Evolutionary conservation across 345 rosid genomes (phyloP).

Genomic region (Raphanus raphanistrum): DNA sequence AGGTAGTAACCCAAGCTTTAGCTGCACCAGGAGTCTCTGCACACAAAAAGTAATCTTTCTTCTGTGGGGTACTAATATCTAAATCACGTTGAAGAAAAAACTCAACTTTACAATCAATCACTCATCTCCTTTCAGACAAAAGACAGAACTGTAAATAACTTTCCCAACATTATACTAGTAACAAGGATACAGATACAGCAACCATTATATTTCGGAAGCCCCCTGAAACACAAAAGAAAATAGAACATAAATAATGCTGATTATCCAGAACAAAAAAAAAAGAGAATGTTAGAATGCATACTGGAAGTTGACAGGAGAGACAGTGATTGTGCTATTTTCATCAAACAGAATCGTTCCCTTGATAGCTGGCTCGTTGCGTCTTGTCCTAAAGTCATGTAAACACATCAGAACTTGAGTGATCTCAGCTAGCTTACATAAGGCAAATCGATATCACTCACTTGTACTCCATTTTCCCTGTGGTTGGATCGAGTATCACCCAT

Average conservation of each 20-base stretch:
- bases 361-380: conserved; percentile 82
- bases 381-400: conserved; percentile 51
- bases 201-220: conserved; percentile 90
- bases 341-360: conserved; percentile 83
- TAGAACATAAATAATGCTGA: conserved; percentile 9
- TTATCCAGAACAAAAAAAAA: background rate
- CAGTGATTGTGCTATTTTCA: conserved; percentile 79
- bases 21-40: conserved; percentile 98
- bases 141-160: background rate
- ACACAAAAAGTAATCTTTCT: conserved; percentile 91
- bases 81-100: conserved; percentile 44
- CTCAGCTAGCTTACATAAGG: background rate
- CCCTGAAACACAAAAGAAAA: conserved; percentile 54
- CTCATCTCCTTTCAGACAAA: background rate
- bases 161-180: background rate
- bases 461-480: conserved; percentile 95
- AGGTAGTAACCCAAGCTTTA: conserved; percentile 95
- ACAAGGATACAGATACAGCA: conserved; percentile 96
- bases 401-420: background rate
- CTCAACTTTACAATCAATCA: background rate
- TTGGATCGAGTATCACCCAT: conserved; percentile 96
- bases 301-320: conserved; percentile 97
- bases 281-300: conserved; percentile 42
- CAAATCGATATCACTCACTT: conserved; percentile 51
- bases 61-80: conserved; percentile 99